Evolutionary conservation across 2,329 filamentous ascomycete genomes (phyloP).

Genomic region (Mollisia scopiformis): DNA sequence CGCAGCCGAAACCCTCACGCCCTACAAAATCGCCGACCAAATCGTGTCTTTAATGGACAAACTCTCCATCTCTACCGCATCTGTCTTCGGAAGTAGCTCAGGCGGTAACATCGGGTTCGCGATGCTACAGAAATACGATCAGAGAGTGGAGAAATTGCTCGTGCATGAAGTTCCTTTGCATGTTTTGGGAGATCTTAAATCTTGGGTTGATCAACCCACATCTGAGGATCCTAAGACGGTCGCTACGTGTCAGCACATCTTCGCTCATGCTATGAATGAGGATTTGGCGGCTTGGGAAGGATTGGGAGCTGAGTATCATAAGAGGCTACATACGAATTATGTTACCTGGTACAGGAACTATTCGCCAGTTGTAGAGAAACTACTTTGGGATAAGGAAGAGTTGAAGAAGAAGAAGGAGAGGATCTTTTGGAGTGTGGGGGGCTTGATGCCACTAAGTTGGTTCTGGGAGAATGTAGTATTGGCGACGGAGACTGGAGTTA

Average conservation of each 20-base stretch:
- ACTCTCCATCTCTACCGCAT: slow-evolving; percentile 12
- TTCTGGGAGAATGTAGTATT: slow-evolving; percentile 18
- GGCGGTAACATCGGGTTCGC: slow-evolving; percentile 16
- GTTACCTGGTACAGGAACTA: slow-evolving; percentile 20
- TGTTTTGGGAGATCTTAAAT: not conserved
- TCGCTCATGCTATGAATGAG: slow-evolving; percentile 13
- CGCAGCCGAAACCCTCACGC: slow-evolving; percentile 5
- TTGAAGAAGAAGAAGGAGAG: slow-evolving; percentile 6
- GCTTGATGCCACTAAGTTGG: slow-evolving; percentile 4
- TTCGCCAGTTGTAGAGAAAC: slow-evolving; percentile 3
- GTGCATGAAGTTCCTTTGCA: slow-evolving; percentile 18
- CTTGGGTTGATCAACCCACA: not conserved
- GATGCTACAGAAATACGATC: slow-evolving; percentile 8
- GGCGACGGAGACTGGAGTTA: slow-evolving; percentile 11
- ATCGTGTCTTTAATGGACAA: slow-evolving; percentile 20
- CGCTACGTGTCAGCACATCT: slow-evolving; percentile 4
- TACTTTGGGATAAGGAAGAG: slow-evolving; percentile 9
- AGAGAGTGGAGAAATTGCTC: slow-evolving; percentile 11
- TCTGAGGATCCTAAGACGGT: slow-evolving; percentile 10
- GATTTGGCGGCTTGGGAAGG: slow-evolving; percentile 16
- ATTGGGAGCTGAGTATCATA: slow-evolving; percentile 19
- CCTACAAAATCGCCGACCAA: slow-evolving; percentile 14
- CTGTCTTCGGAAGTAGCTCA: slow-evolving; percentile 20
- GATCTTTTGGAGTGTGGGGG: slow-evolving; percentile 17
- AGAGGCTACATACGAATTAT: slow-evolving; percentile 21